Evolutionary conservation across 108 stramenopile species (phyloP).

Genomic region (Nitzschia palea): DNA sequence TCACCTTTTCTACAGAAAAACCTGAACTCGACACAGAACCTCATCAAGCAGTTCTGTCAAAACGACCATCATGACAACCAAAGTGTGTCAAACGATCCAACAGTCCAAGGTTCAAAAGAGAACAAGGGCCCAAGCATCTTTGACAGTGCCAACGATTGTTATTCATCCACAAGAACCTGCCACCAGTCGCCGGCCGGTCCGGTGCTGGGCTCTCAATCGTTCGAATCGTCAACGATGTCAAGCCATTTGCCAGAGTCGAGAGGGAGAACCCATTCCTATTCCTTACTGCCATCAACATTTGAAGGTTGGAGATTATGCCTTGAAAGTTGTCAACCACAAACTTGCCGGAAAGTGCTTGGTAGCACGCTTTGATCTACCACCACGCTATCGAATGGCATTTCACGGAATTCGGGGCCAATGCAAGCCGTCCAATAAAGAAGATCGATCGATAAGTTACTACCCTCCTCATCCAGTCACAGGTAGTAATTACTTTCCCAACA

Average conservation of each 20-base stretch:
- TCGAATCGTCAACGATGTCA: slow-evolving; percentile 51
- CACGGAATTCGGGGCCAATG: slow-evolving; percentile 60
- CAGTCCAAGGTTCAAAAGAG: too few species aligned
- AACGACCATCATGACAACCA: too few species aligned
- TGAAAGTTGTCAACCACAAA: slow-evolving; percentile 55
- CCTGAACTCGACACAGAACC: too few species aligned
- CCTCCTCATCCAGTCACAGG: slow-evolving; percentile 58
- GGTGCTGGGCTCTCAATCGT: slow-evolving; percentile 65
- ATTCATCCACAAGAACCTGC: slow-evolving; percentile 6
- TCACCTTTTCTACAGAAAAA: too few species aligned
- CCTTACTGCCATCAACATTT: slow-evolving; percentile 59
- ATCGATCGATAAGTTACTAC: slow-evolving; percentile 62
- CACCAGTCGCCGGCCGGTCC: slow-evolving; percentile 25
- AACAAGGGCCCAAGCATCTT: neutral
- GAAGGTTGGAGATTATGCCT: slow-evolving; percentile 54
- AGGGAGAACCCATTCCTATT: slow-evolving; percentile 69
- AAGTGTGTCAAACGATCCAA: too few species aligned
- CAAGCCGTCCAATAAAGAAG: slow-evolving; percentile 43
- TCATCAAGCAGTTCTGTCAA: too few species aligned
- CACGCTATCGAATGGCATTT: slow-evolving; percentile 54
- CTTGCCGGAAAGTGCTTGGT: slow-evolving; percentile 62
- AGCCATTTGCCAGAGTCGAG: slow-evolving; percentile 36
- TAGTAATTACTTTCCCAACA: slow-evolving; percentile 42
- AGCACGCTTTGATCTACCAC: slow-evolving; percentile 50
- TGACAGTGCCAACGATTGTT: neutral